Evolutionary conservation across 2,329 filamentous ascomycete species (phyloP).

Genomic region (Cordyceps tenuipes): DNA sequence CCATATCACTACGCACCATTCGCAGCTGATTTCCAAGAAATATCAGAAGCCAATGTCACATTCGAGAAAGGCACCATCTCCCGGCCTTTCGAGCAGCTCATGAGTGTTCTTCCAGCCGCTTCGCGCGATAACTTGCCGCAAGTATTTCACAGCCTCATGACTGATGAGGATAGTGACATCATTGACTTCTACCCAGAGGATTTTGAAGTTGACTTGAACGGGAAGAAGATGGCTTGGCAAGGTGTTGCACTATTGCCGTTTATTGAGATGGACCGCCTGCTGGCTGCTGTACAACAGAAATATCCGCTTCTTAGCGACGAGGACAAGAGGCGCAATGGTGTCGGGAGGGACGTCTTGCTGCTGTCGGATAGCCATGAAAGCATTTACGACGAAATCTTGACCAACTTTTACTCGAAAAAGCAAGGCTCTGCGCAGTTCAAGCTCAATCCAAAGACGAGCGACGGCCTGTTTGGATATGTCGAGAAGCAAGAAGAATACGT

Average conservation of each 20-base stretch:
- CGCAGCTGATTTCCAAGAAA: constrained; percentile 83
- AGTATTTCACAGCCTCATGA: constrained; percentile 87
- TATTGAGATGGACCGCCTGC: constrained; percentile 82
- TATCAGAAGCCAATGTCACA: constrained; percentile 67
- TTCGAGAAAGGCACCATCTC: constrained; percentile 84
- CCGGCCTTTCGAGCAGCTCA: constrained; percentile 90
- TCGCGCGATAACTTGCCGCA: constrained; percentile 86
- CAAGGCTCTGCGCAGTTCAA: constrained; percentile 58
- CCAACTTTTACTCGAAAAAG: constrained; percentile 88
- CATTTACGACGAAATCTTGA: constrained; percentile 76
- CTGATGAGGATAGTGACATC: constrained; percentile 77
- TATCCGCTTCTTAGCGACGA: constrained; percentile 72
- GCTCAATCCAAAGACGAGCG: constrained; percentile 66
- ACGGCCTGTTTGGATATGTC: constrained; percentile 71
- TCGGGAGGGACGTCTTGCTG: constrained; percentile 74
- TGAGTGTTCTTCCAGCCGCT: constrained; percentile 92
- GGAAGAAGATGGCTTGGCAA: constrained; percentile 98
- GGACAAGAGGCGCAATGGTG: constrained; percentile 68
- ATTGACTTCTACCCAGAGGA: constrained; percentile 97
- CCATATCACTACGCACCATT: constrained; percentile 98
- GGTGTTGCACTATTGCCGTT: constrained; percentile 90
- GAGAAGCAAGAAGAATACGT: constrained; percentile 78
- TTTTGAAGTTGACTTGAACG: constrained; percentile 88
- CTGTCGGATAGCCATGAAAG: constrained; percentile 71
- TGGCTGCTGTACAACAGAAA: constrained; percentile 73